These are phyloP conservation scores for Pythium apleroticum DNA, from an alignment of 352 stramenopile genomes.

Conservation along the genomic window DNA sequence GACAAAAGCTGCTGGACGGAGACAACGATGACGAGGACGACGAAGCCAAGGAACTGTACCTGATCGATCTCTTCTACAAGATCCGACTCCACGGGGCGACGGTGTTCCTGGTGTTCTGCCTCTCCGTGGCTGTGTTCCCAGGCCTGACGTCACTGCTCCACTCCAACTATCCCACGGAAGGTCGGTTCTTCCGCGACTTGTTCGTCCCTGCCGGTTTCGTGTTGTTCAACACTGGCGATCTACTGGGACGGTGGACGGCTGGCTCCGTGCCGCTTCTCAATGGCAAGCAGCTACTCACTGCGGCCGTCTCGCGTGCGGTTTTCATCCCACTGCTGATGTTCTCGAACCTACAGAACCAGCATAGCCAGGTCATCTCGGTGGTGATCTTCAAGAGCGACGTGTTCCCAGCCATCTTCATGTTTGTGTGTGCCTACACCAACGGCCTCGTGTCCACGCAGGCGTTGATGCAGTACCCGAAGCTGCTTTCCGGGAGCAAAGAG, in stretches of 20 bases:
- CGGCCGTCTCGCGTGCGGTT: conserved; percentile 39
- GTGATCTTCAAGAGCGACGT: conserved; percentile 79
- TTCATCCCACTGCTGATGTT: conserved; percentile 77
- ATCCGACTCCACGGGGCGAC: conserved; percentile 60
- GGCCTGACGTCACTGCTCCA: conserved; percentile 72
- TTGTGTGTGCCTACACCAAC: conserved; percentile 66
- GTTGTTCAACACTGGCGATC: conserved; percentile 76
- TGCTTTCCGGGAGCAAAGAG: conserved; percentile 52
- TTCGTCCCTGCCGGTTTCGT: conserved; percentile 81
- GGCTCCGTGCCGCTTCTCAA: conserved; percentile 36
- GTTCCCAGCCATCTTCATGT: conserved; percentile 54
- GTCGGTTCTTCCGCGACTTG: conserved; percentile 56
- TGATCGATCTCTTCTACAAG: conserved; percentile 29
- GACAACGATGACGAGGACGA: conserved; percentile 14
- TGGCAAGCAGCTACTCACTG: conserved; percentile 34
- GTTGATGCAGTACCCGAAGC: conserved; percentile 75
- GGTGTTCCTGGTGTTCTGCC: conserved; percentile 75
- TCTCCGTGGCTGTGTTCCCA: conserved; percentile 78
- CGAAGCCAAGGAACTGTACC: conserved; percentile 27
- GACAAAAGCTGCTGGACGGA: conserved; percentile 19
- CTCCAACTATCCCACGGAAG: conserved; percentile 43
- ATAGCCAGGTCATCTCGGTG: conserved; percentile 55
- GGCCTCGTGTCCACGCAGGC: conserved; percentile 68
- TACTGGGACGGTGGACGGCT: conserved; percentile 59
- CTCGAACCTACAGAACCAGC: conserved; percentile 76